Evolutionary conservation across 805 yeast genomes (phyloP), one percentile per base, ranked within the genome.

Genomic region (Pichia scutulata): DNA sequence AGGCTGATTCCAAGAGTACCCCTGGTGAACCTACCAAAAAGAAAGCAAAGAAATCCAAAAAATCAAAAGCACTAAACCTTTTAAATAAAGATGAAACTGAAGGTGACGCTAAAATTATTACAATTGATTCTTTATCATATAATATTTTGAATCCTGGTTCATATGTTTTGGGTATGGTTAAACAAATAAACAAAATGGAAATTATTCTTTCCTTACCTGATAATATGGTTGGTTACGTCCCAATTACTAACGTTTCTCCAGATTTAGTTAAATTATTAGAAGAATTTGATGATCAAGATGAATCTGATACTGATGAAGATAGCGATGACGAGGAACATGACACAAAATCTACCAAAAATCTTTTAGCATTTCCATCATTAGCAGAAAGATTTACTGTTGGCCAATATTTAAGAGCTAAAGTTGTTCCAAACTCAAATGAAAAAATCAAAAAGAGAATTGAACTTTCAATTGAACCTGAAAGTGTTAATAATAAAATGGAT

Each of bases 361-460:
- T 52, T 7, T 47, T 68, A 67, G 77, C 74, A 41, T 71, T 84
- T 49, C 95, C 95, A 8, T 69, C 71, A 18, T 71, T 86, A 49
- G 63, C 69, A 1, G 62, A 71, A 2, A 63, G 78, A 46, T 89
- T 90, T 68, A 64, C 66, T 36, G 58, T 80, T 39, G 98, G 98
- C 10, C 92, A 86, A 65, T 92, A 93, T 89, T 70, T 93, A 41
- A 79, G 93, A 57, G 96, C 95, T 28, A 68, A 74, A 42, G 90
- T 90, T n/a, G 76, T 78, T 9, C 79, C 78, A 41, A 60, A 68
- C 43, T 69, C 70, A 45, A 67, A 67, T 22, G 65, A 66, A 41
- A 68, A 67, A 18, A 49, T 58, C 13, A 79, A 77, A 63, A 86
- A 81, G 65, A 79, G 83, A 64, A 77, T 90, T 41, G 82, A 81